These are phyloP conservation scores for Geotrichum histeridarum DNA, from an alignment of 1,139 yeast species.

Conservation along the genomic window DNA sequence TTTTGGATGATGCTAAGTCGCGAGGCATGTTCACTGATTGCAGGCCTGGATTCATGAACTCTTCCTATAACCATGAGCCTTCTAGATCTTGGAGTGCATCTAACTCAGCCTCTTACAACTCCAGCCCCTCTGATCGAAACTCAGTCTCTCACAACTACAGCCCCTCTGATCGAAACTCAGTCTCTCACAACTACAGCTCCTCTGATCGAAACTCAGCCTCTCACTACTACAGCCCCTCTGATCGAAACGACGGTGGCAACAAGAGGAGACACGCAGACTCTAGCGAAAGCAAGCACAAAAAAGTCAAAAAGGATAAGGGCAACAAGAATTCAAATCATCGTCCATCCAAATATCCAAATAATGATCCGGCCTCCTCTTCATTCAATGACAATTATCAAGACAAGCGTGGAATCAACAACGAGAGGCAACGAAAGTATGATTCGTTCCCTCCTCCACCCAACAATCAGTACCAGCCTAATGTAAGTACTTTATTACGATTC, in stretches of 20 bases:
- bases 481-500: too few species aligned
- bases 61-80: background rate
- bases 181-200: too few species aligned
- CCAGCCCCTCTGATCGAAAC: background rate
- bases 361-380: too few species aligned
- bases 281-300: background rate
- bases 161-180: background rate
- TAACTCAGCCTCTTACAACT: too few species aligned
- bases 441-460: too few species aligned
- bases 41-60: constrained; percentile 35
- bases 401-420: too few species aligned
- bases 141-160: too few species aligned
- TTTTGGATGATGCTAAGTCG: constrained; percentile 57
- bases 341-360: background rate
- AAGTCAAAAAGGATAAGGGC: background rate
- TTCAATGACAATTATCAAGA: too few species aligned
- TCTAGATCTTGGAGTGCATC: background rate
- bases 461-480: too few species aligned
- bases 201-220: background rate
- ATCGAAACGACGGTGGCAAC: background rate
- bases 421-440: too few species aligned
- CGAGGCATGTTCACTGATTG: constrained; percentile 41
- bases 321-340: background rate
- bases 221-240: background rate
- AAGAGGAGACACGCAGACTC: background rate